Percentiles rank a stretch among this genome's conserved stretches.
These are phyloP conservation scores for Sporothrix inflata DNA, from an alignment of 2,329 filamentous ascomycete species.

Conservation along the genomic window DNA sequence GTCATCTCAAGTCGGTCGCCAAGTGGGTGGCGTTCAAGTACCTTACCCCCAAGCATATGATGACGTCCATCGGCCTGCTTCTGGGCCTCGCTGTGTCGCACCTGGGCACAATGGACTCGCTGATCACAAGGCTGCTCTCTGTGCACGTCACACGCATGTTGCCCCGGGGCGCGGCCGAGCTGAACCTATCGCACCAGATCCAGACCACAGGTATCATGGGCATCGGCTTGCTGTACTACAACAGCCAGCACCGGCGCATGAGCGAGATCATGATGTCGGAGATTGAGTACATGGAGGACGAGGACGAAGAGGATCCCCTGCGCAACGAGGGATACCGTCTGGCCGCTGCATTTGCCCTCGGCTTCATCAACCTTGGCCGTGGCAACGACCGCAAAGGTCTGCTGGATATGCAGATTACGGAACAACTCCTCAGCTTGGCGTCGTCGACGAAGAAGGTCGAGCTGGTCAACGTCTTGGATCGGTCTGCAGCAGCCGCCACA, in stretches of 20 bases:
- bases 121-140: conserved; percentile 89
- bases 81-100: conserved; percentile 92
- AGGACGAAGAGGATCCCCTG: conserved; percentile 82
- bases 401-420: conserved; percentile 90
- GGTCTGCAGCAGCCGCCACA: conserved; percentile 90
- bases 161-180: conserved; percentile 85
- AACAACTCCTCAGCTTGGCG: conserved; percentile 82
- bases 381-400: conserved; percentile 85
- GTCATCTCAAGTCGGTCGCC: conserved; percentile 88
- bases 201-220: conserved; percentile 98
- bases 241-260: conserved; percentile 96
- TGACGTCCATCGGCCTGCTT: conserved; percentile 96
- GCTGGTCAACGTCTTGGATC: conserved; percentile 88
- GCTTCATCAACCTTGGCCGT: conserved; percentile 91
- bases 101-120: conserved; percentile 93
- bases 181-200: conserved; percentile 89
- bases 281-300: conserved; percentile 81
- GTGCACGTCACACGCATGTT: conserved; percentile 96
- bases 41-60: conserved; percentile 97
- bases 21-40: conserved; percentile 99
- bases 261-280: conserved; percentile 99
- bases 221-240: conserved; percentile 90
- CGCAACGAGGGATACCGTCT: conserved; percentile 96
- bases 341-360: conserved; percentile 89
- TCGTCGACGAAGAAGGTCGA: conserved; percentile 89